Percentiles rank a stretch among this genome's conserved stretches.
These are phyloP conservation scores for Phyllostachys edulis DNA, from an alignment of 176 grass and related monocot species.

Conservation along the genomic window DNA sequence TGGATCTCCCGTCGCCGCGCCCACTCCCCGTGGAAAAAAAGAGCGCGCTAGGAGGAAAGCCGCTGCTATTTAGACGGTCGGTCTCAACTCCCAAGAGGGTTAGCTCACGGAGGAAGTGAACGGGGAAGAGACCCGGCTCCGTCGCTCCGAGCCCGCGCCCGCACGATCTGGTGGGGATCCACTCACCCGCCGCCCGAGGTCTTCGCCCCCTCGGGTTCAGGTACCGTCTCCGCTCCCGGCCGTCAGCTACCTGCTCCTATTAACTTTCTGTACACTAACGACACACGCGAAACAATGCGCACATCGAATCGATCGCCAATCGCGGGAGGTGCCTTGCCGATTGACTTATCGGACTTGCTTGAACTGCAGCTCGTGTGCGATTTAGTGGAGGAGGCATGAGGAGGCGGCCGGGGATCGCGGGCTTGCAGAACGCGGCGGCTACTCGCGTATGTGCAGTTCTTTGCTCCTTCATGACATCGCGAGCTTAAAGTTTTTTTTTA, in stretches of 20 bases:
- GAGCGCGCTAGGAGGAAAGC: neutral
- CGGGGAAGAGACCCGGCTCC: neutral
- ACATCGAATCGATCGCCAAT: neutral
- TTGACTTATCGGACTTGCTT: neutral
- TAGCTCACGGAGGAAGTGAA: neutral
- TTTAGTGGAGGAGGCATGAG: conserved; percentile 25
- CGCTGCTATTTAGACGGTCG: neutral
- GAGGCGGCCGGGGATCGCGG: conserved; percentile 45
- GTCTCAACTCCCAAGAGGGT: neutral
- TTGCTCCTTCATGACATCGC: neutral
- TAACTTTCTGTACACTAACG: too few relatives aligned
- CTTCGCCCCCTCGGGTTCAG: neutral
- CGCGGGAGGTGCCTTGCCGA: neutral
- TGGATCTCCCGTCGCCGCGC: neutral
- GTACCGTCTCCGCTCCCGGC: neutral
- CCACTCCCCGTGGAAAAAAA: neutral
- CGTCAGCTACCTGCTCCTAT: neutral
- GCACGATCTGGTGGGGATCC: neutral
- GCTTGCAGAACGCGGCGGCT: conserved; percentile 52
- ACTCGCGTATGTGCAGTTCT: conserved; percentile 44
- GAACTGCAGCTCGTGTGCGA: neutral
- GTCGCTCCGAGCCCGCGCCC: neutral
- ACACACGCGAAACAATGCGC: too few relatives aligned
- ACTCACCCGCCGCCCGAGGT: neutral
- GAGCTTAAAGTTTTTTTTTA: neutral